Base-by-base conservation (phyloP, 2,329 filamentous ascomycete species). In the Monascus ruber region DNA sequence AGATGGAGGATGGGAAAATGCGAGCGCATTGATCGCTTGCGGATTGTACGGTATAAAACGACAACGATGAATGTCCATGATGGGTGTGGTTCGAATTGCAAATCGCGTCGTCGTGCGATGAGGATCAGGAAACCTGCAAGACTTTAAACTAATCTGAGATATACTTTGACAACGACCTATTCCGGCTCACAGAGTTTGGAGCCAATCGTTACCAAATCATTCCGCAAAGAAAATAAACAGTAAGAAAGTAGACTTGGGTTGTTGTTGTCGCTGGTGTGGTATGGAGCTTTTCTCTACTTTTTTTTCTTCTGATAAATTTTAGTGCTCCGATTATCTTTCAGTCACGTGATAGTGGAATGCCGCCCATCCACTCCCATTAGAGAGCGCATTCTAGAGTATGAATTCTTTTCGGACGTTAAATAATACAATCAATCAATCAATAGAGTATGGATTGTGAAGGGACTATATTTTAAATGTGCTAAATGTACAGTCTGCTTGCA, bases 51-150 rank as follows among this genome's bases (percentile, higher is more conserved):
- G 84, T 51, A 98, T 83, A 67, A 98, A 98, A 58, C 91, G 85
- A 59, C 88, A 94, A 55, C 91, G 85, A 70, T 98, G 91, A 59
- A 98, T 82, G 66, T 96, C 89, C 89, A 96, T 95, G 44, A 34
- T 56, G 42, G 41, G 28, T 28, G 37, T 6, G 31, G 31, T 6
- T 33, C 4, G 31, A 33, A 33, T 8, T 33, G 6, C 24, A 7
- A 25, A 17, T 39, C 27, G 34, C 33, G 35, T 10, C 27, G 38
- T 17, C 31, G 33, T 35, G 35, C 37, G 37, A 38, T 38, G 31
- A 45, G 37, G 34, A 47, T 33, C 28, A 29, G 28, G 10, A 29
- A 29, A 29, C 28, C 28, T 6, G 6, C 28, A 10, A 6, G 28
- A 29, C 6, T 29, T 10, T 2, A 29, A 29, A 10, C 3, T 29